Conservation (phyloP, 164 flowering plant species). For the Paratinospora sagittata region DNA sequence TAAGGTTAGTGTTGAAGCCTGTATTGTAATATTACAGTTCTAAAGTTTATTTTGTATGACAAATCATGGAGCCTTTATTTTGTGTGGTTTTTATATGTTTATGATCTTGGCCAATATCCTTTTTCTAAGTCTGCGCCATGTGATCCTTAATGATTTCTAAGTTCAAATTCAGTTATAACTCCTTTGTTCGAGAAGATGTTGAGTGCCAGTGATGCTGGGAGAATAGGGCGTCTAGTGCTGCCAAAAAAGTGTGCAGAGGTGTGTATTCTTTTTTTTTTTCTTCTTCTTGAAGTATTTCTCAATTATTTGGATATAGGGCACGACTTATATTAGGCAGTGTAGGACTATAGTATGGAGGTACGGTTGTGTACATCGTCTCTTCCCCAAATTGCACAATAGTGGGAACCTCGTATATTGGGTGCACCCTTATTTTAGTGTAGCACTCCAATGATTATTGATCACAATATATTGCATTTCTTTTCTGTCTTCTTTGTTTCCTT, state of each 20-base stretch:
- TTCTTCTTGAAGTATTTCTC: background rate
- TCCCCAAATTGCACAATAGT: too few relatives aligned
- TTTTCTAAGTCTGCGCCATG: background rate
- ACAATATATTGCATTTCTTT: too few relatives aligned
- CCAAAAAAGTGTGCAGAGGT: slow-evolving; percentile 99
- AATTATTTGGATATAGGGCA: background rate
- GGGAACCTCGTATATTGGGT: too few relatives aligned
- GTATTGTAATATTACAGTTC: background rate
- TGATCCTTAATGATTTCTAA: slow-evolving; percentile 46
- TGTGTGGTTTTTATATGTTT: background rate
- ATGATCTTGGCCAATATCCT: background rate
- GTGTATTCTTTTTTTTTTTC: slow-evolving; percentile 6
- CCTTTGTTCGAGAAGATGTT: slow-evolving; percentile 90
- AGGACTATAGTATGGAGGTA: too few relatives aligned
- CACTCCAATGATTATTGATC: too few relatives aligned
- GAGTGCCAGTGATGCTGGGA: slow-evolving; percentile 96
- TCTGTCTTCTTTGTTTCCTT: too few relatives aligned
- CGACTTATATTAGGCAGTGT: background rate
- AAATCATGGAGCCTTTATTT: too few relatives aligned
- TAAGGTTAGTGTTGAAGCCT: background rate
- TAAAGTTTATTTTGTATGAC: too few relatives aligned
- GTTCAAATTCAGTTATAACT: slow-evolving; percentile 60
- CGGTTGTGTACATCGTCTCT: too few relatives aligned
- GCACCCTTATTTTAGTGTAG: too few relatives aligned
- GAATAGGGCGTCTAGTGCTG: slow-evolving; percentile 84